Conservation (phyloP, 371 early-diverging fungal genomes). For the Smittium mucronatum region DNA sequence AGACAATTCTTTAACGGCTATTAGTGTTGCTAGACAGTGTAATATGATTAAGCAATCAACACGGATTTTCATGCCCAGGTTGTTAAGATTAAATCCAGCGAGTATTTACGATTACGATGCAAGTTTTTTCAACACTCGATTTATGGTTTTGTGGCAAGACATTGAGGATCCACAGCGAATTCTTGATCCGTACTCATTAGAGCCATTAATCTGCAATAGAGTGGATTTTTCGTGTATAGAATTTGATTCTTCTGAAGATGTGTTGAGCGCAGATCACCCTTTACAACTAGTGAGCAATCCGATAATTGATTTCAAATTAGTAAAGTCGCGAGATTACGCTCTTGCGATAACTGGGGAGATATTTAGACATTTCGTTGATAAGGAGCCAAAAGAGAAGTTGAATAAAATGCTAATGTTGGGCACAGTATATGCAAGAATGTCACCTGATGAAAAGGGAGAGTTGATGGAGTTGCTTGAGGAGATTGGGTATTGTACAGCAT, state of each 20-base stretch:
- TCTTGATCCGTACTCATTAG: constrained; percentile 48
- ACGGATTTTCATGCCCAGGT: constrained; percentile 26
- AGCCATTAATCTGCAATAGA: constrained; percentile 18
- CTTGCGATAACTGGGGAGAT: constrained; percentile 92
- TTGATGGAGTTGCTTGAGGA: constrained; percentile 78
- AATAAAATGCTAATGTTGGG: constrained; percentile 77
- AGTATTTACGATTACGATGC: not conserved
- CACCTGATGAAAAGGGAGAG: constrained; percentile 96
- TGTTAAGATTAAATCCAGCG: constrained; percentile 13
- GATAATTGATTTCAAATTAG: constrained; percentile 15
- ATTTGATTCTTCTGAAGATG: constrained; percentile 17
- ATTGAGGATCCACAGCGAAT: constrained; percentile 41
- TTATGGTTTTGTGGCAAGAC: constrained; percentile 56
- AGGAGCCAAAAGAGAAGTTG: constrained; percentile 49
- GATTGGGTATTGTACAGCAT: constrained; percentile 83
- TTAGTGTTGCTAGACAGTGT: constrained; percentile 80
- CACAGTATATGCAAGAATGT: constrained; percentile 96
- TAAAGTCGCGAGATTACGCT: constrained; percentile 18
- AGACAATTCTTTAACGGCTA: constrained; percentile 95
- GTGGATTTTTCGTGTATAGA: not conserved
- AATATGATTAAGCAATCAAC: constrained; percentile 27
- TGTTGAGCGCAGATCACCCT: constrained; percentile 25
- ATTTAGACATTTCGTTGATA: constrained; percentile 87
- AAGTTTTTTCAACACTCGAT: not conserved
- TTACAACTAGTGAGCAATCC: constrained; percentile 16